Conservation (phyloP, 805 yeast species). For the Candida awuae region DNA sequence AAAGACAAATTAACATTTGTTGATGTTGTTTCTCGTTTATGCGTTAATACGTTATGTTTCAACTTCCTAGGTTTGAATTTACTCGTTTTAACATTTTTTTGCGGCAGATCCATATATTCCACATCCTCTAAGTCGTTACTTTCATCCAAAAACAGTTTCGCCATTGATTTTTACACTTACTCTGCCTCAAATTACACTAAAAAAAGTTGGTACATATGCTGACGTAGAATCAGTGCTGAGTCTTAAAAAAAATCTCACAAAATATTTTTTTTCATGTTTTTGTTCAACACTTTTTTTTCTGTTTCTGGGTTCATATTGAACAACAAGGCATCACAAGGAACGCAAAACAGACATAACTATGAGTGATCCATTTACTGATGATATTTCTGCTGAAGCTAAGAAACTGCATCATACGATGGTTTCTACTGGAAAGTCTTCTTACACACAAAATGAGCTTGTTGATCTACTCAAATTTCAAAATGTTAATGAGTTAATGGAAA, state of each 20-base stretch:
- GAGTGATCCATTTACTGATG: conserved; percentile 9
- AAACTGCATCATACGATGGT: conserved; percentile 60
- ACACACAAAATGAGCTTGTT: conserved; percentile 62
- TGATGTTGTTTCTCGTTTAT: no score
- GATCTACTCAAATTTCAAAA: conserved; percentile 37
- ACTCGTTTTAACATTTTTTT: background rate
- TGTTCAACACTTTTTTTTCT: no score
- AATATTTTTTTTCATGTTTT: no score
- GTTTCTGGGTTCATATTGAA: no score
- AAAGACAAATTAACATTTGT: no score
- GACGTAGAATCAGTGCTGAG: no score
- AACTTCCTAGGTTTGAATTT: background rate
- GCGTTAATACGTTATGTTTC: no score
- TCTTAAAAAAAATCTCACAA: no score
- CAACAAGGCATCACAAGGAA: no score
- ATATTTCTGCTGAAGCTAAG: conserved; percentile 34
- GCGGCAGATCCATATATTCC: background rate
- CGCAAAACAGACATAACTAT: conserved; percentile 1
- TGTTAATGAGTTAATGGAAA: conserved; percentile 33
- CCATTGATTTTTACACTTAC: no score
- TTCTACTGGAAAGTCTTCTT: conserved; percentile 40
- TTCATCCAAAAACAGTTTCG: background rate
- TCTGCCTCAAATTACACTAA: no score
- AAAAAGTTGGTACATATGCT: no score
- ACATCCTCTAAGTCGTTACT: background rate